A percentile compares a stretch with the other conserved stretches of the same genome.
Conservation (phyloP, 371 early-diverging fungal species). For the Thermomucor indicae-seudaticae region DNA sequence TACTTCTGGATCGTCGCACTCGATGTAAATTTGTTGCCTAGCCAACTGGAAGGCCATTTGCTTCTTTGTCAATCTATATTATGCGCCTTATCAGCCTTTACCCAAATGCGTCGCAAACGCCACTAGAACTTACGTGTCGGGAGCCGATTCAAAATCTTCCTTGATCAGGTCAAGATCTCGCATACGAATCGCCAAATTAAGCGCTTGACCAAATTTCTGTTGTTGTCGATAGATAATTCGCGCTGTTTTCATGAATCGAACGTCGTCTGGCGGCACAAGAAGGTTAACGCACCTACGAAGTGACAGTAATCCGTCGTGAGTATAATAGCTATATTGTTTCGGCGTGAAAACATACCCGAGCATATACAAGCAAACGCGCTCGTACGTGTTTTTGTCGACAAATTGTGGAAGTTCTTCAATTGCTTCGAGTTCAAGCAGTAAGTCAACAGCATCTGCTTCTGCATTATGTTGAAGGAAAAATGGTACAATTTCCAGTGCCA, state of each 20-base stretch:
- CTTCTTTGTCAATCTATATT: constrained; percentile 68
- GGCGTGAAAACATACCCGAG: constrained; percentile 58
- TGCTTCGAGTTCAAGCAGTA: constrained; percentile 85
- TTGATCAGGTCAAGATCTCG: constrained; percentile 78
- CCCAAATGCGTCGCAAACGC: background rate
- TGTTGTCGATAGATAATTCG: constrained; percentile 88
- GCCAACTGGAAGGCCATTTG: constrained; percentile 95
- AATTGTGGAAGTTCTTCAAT: constrained; percentile 72
- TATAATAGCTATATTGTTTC: background rate
- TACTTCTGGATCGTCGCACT: constrained; percentile 80
- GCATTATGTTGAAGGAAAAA: constrained; percentile 96
- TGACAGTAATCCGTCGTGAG: background rate
- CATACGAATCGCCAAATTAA: constrained; percentile 83
- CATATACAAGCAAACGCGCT: constrained; percentile 95
- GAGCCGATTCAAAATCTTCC: constrained; percentile 84
- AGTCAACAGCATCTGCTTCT: constrained; percentile 96
- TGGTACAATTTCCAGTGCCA: constrained; percentile 86
- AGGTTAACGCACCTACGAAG: constrained; percentile 80
- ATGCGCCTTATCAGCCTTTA: background rate
- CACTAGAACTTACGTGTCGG: constrained; percentile 63
- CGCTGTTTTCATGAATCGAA: constrained; percentile 78
- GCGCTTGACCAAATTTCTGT: constrained; percentile 75
- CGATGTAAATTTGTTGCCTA: constrained; percentile 81
- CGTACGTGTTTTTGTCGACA: constrained; percentile 90
- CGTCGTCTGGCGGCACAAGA: constrained; percentile 88